phyloP scores from a whole-genome alignment of 345 rosid genomes.

The Firmiana major region DNA sequence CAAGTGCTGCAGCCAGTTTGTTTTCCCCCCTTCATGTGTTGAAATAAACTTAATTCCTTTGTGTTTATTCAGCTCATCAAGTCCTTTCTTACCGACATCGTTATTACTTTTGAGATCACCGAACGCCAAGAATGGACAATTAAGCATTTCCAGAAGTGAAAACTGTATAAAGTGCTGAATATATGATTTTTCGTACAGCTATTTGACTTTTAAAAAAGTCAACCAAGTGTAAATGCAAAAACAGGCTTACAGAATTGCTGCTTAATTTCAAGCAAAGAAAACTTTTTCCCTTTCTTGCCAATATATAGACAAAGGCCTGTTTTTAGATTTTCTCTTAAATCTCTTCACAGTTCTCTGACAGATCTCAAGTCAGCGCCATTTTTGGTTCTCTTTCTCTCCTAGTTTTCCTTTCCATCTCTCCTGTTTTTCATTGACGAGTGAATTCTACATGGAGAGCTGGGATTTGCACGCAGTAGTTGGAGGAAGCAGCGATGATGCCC shows the following conservation, averaged over 20 bases:
- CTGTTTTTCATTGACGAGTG: slow-evolving; percentile 11
- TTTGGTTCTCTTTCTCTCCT: background rate
- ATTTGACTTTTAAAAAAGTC: slow-evolving; percentile 25
- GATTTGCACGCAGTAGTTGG: slow-evolving; percentile 53
- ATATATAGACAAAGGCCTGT: slow-evolving; percentile 28
- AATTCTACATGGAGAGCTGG: slow-evolving; percentile 54
- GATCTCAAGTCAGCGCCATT: slow-evolving; percentile 7
- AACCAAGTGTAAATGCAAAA: slow-evolving; percentile 19
- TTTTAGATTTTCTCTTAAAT: background rate
- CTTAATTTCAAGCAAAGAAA: background rate
- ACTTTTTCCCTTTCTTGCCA: background rate
- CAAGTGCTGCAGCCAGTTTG: background rate
- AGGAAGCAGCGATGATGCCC: slow-evolving; percentile 34
- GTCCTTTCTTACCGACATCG: background rate
- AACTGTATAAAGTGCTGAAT: slow-evolving; percentile 1
- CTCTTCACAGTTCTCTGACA: slow-evolving; percentile 15
- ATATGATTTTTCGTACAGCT: background rate
- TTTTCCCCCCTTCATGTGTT: too few relatives aligned
- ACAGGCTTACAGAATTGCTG: slow-evolving; percentile 2
- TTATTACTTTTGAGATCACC: background rate
- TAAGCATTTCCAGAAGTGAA: background rate
- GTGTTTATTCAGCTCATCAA: background rate
- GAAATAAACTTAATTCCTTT: background rate
- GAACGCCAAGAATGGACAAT: background rate
- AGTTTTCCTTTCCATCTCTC: too few relatives aligned